phyloP scores from a whole-genome alignment of 208 protist species.

The Leishmania major region DNA sequence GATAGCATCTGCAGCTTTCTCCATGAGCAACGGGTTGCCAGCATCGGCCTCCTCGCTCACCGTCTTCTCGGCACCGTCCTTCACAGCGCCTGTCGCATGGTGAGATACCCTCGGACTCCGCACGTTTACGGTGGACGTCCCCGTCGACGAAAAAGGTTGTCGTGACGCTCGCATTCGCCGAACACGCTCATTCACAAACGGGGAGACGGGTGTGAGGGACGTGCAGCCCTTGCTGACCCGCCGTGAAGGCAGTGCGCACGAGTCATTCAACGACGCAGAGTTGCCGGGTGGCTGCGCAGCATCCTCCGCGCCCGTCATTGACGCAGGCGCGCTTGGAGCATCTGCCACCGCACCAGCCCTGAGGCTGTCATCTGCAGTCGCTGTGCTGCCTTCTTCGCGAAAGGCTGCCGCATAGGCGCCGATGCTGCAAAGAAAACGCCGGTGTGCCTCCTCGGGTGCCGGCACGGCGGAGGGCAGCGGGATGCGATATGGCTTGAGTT shows the following conservation, averaged over 20 bases:
- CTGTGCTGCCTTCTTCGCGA: not conserved
- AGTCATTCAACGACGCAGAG: not conserved
- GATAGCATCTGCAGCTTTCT: not conserved
- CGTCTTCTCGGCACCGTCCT: not conserved
- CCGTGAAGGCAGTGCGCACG: not conserved
- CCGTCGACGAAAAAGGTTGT: not conserved
- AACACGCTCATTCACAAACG: constrained; percentile 7
- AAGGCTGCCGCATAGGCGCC: not conserved
- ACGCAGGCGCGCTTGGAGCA: not conserved
- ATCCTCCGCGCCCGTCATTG: not conserved
- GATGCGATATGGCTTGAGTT: constrained; percentile 28
- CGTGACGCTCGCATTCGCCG: constrained; percentile 15
- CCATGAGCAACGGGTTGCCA: not conserved
- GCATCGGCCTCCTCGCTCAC: not conserved
- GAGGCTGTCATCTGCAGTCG: not conserved
- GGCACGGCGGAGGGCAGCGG: constrained; percentile 24
- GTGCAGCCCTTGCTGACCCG: not conserved
- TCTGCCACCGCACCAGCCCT: not conserved
- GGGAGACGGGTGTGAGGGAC: constrained; percentile 7
- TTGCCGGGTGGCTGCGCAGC: not conserved
- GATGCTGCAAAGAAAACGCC: not conserved
- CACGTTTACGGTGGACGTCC: not conserved
- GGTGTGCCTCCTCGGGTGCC: constrained; percentile 9
- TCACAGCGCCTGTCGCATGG: not conserved
- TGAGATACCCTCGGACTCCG: not conserved